Conservation (phyloP, 176 grass and related monocot species). For the Areca catechu region DNA sequence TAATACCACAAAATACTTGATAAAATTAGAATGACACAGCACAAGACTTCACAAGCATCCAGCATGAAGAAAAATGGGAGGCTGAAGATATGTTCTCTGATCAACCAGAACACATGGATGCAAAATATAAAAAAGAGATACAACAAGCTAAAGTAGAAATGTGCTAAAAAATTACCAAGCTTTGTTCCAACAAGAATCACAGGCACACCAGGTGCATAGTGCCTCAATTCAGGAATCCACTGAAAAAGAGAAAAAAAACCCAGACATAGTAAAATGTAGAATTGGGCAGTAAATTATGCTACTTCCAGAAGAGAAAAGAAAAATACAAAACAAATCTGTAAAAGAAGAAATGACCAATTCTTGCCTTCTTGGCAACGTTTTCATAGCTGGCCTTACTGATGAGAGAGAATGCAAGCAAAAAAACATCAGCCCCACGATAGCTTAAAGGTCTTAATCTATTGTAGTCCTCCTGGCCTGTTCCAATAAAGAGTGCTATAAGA, state of each 20-base stretch:
- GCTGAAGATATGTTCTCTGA: background rate
- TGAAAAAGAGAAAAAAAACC: slow-evolving; percentile 28
- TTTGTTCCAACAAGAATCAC: slow-evolving; percentile 71
- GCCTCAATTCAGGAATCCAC: slow-evolving; percentile 80
- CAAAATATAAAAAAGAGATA: slow-evolving; percentile 3
- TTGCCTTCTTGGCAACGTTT: slow-evolving; percentile 81
- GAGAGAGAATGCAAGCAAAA: slow-evolving; percentile 70
- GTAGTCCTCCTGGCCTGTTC: slow-evolving; percentile 75
- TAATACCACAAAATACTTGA: no score
- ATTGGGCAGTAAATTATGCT: background rate
- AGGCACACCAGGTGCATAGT: slow-evolving; percentile 72
- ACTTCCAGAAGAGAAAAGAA: background rate
- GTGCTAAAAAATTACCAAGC: slow-evolving; percentile 44
- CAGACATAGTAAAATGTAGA: slow-evolving; percentile 1
- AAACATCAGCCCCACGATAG: slow-evolving; percentile 72
- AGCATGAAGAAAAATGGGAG: no score
- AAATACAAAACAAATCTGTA: background rate
- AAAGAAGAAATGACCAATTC: slow-evolving; percentile 10
- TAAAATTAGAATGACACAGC: no score
- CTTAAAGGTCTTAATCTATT: slow-evolving; percentile 73
- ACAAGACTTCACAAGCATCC: no score
- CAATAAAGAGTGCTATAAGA: background rate
- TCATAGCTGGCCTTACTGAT: slow-evolving; percentile 77
- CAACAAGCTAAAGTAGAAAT: background rate
- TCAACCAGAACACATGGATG: background rate